Percentiles rank a stretch among this genome's conserved stretches.
Conservation (phyloP, 192 early-diverging fungal genomes). For the Gaertneriomyces sp. region DNA sequence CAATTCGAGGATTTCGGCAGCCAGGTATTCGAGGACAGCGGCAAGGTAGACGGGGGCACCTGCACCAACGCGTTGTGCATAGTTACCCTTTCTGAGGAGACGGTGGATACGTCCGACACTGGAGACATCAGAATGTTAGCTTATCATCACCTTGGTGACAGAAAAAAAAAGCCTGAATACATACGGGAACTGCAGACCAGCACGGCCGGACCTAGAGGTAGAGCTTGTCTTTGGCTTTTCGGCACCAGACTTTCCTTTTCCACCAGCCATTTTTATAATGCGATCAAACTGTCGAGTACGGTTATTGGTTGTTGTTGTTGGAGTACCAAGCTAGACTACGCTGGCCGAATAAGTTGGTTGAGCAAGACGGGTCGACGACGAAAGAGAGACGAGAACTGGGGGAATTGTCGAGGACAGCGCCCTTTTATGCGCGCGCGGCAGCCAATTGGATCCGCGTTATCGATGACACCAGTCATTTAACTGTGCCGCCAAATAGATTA, state of each 20-base stretch:
- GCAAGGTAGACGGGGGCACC: constrained; percentile 92
- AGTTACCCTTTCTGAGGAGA: constrained; percentile 90
- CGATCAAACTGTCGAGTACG: background rate
- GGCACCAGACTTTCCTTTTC: constrained; percentile 46
- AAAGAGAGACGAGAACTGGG: background rate
- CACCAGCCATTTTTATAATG: constrained; percentile 34
- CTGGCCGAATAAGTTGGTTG: background rate
- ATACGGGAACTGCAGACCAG: constrained; percentile 85
- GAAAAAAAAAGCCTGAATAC: too few relatives aligned
- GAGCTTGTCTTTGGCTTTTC: constrained; percentile 23
- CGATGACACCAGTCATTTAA: too few relatives aligned
- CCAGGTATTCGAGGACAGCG: constrained; percentile 93
- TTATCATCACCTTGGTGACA: too few relatives aligned
- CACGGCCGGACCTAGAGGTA: constrained; percentile 68
- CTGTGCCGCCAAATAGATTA: too few relatives aligned
- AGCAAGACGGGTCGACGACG: background rate
- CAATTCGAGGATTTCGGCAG: constrained; percentile 93
- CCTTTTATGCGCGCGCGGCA: constrained; percentile 22
- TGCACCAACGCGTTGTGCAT: constrained; percentile 88
- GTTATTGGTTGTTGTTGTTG: constrained; percentile 25
- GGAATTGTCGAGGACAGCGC: background rate
- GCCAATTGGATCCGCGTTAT: background rate
- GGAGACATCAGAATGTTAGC: too few relatives aligned
- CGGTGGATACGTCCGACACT: constrained; percentile 84
- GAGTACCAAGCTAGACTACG: constrained; percentile 10